Base-by-base conservation (phyloP, 495 filamentous ascomycete genomes). In the Hapsidospora chrysogenum region DNA sequence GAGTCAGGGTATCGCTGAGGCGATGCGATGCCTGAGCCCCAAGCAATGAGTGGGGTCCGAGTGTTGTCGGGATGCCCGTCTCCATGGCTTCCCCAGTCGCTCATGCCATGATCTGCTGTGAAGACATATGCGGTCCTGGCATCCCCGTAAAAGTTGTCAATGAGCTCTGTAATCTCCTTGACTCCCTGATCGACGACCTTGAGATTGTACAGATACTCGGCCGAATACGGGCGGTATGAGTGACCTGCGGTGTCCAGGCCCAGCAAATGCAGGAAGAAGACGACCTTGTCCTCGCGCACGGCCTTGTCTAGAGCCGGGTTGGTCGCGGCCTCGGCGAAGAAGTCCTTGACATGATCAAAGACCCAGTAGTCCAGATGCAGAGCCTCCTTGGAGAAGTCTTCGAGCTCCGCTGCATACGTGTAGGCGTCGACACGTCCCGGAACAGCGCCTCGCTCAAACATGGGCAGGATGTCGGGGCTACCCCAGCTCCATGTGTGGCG, bases 401-500 rank as follows among this genome's bases (percentile, higher is more conserved):
- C 92, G 32, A 72, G 67, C 32, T 93, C 85, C 19, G 80, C 72
- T 14, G 64, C 71, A 50, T 99, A 99, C 29, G 64, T 81, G 37
- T 79, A 78, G 15, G 80, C 76, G 52, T 93, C 82, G 8, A 99
- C 76, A 38, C 79, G 68, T 0, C 83, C 82, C 4, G 82, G 80
- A n/a, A 78, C 74, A 22, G 89, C 92, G 1, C 92, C 92, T 41
- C 87, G 73, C 50, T 92, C 73, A 49, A 99, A 99, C 92, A 99
- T 99, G 9, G 75, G 82, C 34, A 96, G 59, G 47, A 99, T 99
- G 61, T 99, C 92, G 9, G 87, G 87, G 47, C 87, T 95, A 6
- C 92, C 89, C 92, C 92, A 99, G 53, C 84, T 87, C 92, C 92
- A 99, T 3, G 92, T 96, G 57, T 96, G 92, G 19, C 80, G 62